Conservation (phyloP, 768 basidiomycete species). For the Psilocybe cyanescens region DNA sequence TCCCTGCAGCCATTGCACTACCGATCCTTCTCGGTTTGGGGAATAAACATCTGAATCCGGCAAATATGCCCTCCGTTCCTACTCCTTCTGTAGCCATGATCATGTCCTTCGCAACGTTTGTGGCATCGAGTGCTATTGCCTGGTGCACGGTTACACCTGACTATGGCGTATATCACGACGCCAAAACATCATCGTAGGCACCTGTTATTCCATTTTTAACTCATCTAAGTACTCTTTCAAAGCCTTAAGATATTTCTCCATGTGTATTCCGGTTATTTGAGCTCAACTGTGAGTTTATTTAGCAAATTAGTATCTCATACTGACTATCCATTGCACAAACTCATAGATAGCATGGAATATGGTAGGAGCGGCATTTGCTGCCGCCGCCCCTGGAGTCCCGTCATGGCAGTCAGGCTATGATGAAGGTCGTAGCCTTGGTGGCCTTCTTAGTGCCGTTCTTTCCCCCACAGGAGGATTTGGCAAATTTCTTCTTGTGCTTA, state of each 20-base stretch:
- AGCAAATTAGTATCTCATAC: neutral
- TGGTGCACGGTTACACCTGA: conserved; percentile 49
- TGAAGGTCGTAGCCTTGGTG: conserved; percentile 56
- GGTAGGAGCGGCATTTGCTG: conserved; percentile 71
- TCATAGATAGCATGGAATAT: conserved; percentile 46
- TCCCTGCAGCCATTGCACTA: conserved; percentile 67
- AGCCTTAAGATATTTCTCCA: conserved; percentile 65
- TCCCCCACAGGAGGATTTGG: conserved; percentile 66
- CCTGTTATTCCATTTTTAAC: neutral
- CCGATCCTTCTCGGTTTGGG: conserved; percentile 67
- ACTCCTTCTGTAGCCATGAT: conserved; percentile 30
- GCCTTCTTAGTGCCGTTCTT: conserved; percentile 65
- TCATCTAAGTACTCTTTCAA: neutral
- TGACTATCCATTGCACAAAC: conserved; percentile 18
- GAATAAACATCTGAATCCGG: conserved; percentile 55
- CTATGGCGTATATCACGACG: conserved; percentile 47
- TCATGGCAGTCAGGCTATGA: conserved; percentile 61
- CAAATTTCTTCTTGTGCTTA: conserved; percentile 70
- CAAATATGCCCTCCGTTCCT: conserved; percentile 31
- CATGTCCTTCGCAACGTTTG: conserved; percentile 39
- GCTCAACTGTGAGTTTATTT: conserved; percentile 55
- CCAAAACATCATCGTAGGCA: conserved; percentile 32
- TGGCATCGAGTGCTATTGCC: conserved; percentile 39
- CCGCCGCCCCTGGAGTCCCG: conserved; percentile 56
- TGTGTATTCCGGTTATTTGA: conserved; percentile 65